Base-by-base conservation (phyloP, 208 protist species). In the Trypanosoma boissoni region DNA sequence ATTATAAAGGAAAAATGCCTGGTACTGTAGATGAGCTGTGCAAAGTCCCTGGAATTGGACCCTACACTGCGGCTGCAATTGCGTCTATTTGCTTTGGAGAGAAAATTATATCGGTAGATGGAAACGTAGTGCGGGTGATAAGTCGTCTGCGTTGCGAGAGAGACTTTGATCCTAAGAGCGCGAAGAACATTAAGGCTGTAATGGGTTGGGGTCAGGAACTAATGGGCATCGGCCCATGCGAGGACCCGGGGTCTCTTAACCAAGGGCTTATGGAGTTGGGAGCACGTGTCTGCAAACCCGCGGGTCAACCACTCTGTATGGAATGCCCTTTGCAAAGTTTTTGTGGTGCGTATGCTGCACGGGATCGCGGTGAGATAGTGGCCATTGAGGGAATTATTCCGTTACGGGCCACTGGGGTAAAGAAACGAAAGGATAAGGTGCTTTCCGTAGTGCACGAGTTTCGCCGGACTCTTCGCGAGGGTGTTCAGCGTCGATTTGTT, bases 221-320 rank as follows among this genome's bases (percentile, higher is more conserved):
- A 21, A 86, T 94, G 78, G 46, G 34, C 26, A 72, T 69, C 16
- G 57, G 54, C 29, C 56, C 42, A 24, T 52, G 51, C 54, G 50
- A 62, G 16, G 55, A 80, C 21, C 83, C 85, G 2, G 81, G 83
- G 16, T 76, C 74, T 1, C 51, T 92, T 48, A 97, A 96, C 64
- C 92, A 98, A 64, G 88, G 92, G 3, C 53, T 98, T 9, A 98
- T 98, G 90, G 92, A 98, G 56, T 23, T 98, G n/a, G 95, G 95
- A 23, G 78, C 83, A 18, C 58, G 71, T 0, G 67, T 98, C 2
- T 98, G 94, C 65, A 85, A 77, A 3, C 92, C 94, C 4, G 61
- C 53, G 26, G 83, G 76, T 6, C 57, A 66, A 18, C 85, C 88
- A 9, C 54, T 88, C 23, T 96, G 93, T 64, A 62, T 26, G 10